Conservation (phyloP, 2,329 filamentous ascomycete genomes). For the Scedosporium apiospermum region DNA sequence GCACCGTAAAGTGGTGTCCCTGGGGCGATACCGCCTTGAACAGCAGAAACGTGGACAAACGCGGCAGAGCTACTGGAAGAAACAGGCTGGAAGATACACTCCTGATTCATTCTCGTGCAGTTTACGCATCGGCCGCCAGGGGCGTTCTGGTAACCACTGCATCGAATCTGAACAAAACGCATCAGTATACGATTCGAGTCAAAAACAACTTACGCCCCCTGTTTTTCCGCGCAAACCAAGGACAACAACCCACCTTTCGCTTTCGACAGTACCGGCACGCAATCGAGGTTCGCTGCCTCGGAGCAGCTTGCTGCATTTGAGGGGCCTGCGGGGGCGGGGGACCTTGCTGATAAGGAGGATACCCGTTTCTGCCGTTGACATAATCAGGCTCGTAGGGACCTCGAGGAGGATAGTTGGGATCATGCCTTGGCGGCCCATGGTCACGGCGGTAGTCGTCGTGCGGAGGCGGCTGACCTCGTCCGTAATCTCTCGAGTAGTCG, state of each 20-base stretch:
- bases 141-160: slow-evolving; percentile 50
- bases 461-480: slow-evolving; percentile 21
- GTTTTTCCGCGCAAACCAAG: not conserved
- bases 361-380: slow-evolving; percentile 23
- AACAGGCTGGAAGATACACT: slow-evolving; percentile 52
- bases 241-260: slow-evolving; percentile 37
- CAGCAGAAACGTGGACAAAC: slow-evolving; percentile 48
- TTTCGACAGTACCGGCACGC: slow-evolving; percentile 53
- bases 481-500: slow-evolving; percentile 16
- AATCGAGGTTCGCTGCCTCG: slow-evolving; percentile 49
- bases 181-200: not conserved
- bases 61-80: slow-evolving; percentile 46
- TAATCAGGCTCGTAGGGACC: slow-evolving; percentile 24
- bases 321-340: not conserved
- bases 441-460: slow-evolving; percentile 26
- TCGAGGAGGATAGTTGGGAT: slow-evolving; percentile 18
- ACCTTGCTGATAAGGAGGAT: slow-evolving; percentile 3
- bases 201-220: not conserved
- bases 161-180: slow-evolving; percentile 39
- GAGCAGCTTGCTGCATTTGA: slow-evolving; percentile 34
- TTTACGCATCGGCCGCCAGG: slow-evolving; percentile 51
- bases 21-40: slow-evolving; percentile 47
- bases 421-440: slow-evolving; percentile 17
- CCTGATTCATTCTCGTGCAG: slow-evolving; percentile 52
- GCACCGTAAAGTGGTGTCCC: slow-evolving; percentile 48